A percentile compares a stretch with the other conserved stretches of the same genome.
Conservation (phyloP, 108 stramenopile species). For the Bacterosira constricta region DNA sequence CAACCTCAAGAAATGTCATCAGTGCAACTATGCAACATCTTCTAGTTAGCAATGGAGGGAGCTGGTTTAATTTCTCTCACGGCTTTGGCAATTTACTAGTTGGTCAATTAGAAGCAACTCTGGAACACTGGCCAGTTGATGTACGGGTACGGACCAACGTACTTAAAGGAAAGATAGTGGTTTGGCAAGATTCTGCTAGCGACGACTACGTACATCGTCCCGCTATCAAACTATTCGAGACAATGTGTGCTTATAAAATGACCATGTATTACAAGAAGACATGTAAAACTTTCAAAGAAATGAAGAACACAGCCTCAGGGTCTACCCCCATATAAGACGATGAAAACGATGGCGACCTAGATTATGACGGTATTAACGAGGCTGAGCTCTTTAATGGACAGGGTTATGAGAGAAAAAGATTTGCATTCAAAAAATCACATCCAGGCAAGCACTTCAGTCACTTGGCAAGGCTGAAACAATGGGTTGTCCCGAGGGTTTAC, state of each 20-base stretch:
- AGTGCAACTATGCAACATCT: conserved; percentile 23
- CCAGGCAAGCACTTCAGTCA: conserved; percentile 3
- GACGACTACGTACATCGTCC: conserved; percentile 20
- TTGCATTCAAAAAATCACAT: neutral
- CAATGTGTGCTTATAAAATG: conserved; percentile 2
- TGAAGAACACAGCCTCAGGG: conserved; percentile 1
- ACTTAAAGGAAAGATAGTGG: neutral
- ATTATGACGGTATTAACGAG: neutral
- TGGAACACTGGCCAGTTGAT: conserved; percentile 2
- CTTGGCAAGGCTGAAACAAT: neutral
- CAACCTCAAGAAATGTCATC: conserved; percentile 17
- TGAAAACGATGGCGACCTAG: neutral
- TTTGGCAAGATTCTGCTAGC: conserved; percentile 13
- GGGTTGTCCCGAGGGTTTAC: neutral
- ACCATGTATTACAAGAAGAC: conserved; percentile 13
- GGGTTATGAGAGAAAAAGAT: conserved; percentile 2
- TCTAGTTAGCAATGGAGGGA: conserved; percentile 5
- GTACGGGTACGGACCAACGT: neutral
- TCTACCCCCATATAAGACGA: too few relatives aligned
- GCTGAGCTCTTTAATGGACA: too few relatives aligned
- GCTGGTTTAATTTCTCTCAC: conserved; percentile 21
- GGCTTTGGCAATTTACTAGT: conserved; percentile 20
- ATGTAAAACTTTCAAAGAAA: conserved; percentile 9
- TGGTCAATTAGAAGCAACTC: conserved; percentile 6
- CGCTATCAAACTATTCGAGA: neutral